Base-by-base conservation (phyloP, 2,329 filamentous ascomycete genomes). In the Aspergillus sclerotialis region DNA sequence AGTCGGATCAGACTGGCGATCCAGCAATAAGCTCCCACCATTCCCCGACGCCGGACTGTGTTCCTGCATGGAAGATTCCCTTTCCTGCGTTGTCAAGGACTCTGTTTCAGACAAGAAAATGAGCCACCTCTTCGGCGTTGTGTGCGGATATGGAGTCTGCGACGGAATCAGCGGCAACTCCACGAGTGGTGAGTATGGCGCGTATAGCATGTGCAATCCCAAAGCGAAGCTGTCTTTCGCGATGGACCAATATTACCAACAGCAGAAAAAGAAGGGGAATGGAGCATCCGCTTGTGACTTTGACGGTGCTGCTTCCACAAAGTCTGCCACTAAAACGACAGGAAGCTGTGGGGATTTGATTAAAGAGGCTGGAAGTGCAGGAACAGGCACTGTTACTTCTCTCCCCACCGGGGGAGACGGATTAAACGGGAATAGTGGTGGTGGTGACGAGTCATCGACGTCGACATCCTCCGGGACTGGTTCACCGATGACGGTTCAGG, bases 41-140 rank as follows among this genome's bases (percentile, higher is more conserved):
- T 76, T 75, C 5, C 88, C 88, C 42, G 86, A 95, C 65, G 54
- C 75, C 37, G 55, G 76, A 30, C 78, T 93, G 33, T 96, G 92
- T 72, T 63, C 71, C 36, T 96, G 92, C 75, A 94, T 94, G 84
- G 73, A 75, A 57, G 69, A 76, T 40, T 78, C 76, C 30, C 67
- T 93, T 35, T 65, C 67, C 36, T 96, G 90, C 66, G 72, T 73
- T 18, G 76, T 85, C 39, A 68, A 73, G 21, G 60, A 69, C 23
- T 62, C 64, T 49, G 65, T 87, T 15, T 63, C 72, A 42, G 56
- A 65, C 30, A 68, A 78, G 32, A 65, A 77, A 36, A 83, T 78
- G 49, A 76, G 75, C 28, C 64, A 72, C 8, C 73, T 93, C 44
- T 96, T 95, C 63, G 72, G 56, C 30, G 53, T 51, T 23, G 56